These are phyloP conservation scores for Fusarium heterosporum DNA, from an alignment of 2,329 filamentous ascomycete species.

Conservation along the genomic window DNA sequence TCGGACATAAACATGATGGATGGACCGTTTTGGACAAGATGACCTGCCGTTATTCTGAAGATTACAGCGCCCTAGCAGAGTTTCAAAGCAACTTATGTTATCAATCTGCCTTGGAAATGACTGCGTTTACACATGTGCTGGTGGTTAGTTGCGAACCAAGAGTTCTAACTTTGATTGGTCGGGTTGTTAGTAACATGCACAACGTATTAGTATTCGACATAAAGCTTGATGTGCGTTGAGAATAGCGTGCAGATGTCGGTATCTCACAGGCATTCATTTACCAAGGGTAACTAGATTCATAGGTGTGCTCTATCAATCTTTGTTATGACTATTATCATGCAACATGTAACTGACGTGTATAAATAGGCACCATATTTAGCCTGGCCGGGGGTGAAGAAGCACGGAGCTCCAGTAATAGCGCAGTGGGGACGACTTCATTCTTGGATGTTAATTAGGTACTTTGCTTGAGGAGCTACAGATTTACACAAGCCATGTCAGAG, in stretches of 20 bases:
- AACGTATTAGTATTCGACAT: not conserved
- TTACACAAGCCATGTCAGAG: not conserved
- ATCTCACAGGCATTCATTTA: not conserved
- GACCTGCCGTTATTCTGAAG: not conserved
- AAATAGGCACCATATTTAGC: not conserved
- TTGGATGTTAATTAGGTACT: not conserved
- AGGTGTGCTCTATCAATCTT: not conserved
- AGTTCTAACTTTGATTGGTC: constrained; percentile 8
- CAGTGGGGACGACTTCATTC: constrained; percentile 8
- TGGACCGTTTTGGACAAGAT: not conserved
- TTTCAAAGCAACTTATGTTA: not conserved
- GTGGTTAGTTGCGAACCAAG: not conserved
- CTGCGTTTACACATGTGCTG: not conserved
- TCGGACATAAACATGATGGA: not conserved
- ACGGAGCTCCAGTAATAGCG: constrained; percentile 7
- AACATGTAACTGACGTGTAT: not conserved
- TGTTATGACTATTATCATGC: not conserved
- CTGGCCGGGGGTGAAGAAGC: not conserved
- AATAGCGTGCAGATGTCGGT: not conserved
- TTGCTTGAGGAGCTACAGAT: not conserved
- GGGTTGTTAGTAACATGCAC: not conserved
- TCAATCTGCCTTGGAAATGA: not conserved
- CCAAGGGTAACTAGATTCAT: no score
- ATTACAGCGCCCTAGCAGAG: not conserved
- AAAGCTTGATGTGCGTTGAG: not conserved